Conservation (phyloP, 2,329 filamentous ascomycete species). For the Curvularia sp. region DNA sequence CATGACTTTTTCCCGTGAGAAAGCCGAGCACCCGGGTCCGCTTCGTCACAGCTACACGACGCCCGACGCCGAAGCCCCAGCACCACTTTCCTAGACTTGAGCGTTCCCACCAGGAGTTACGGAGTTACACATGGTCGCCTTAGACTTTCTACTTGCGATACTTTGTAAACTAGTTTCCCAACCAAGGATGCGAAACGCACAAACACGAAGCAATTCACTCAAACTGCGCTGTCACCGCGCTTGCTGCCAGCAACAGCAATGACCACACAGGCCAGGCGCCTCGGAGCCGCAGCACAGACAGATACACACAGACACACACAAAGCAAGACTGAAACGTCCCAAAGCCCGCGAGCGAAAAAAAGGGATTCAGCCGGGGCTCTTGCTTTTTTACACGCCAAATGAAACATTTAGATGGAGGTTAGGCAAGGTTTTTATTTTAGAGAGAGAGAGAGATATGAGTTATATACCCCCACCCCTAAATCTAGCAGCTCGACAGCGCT, state of each 20-base stretch:
- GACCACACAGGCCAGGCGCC: too few species aligned
- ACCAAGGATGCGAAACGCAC: too few species aligned
- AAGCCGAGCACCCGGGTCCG: neutral
- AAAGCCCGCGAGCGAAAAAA: too few species aligned
- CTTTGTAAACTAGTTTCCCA: neutral
- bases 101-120: neutral
- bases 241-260: too few species aligned
- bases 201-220: too few species aligned
- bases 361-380: too few species aligned
- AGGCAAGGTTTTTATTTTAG: neutral
- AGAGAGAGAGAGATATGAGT: too few species aligned
- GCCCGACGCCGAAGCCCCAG: constrained; percentile 2
- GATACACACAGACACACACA: too few species aligned
- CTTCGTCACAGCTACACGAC: constrained; percentile 8
- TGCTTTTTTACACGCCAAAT: neutral
- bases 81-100: neutral
- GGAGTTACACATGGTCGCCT: too few species aligned
- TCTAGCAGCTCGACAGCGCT: constrained; percentile 8
- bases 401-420: neutral
- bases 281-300: too few species aligned
- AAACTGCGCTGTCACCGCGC: too few species aligned
- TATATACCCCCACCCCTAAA: constrained; percentile 2
- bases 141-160: neutral
- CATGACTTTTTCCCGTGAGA: constrained; percentile 1
- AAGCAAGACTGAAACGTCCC: too few species aligned